Evolutionary conservation across 768 basidiomycete genomes (phyloP).

Genomic region (Neoboletus magnificus): DNA sequence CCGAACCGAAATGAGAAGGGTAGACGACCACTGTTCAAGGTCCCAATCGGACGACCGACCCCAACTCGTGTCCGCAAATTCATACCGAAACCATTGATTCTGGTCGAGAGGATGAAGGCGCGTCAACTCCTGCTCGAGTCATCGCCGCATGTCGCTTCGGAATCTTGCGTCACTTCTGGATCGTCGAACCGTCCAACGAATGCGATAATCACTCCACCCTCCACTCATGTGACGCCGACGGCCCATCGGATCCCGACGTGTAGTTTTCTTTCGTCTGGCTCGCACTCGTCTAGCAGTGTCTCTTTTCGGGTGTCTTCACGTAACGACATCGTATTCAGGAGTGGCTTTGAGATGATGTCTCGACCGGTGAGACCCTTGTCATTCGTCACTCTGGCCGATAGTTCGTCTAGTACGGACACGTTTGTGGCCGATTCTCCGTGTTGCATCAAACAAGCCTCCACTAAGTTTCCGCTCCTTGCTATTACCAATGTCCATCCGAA

Average conservation of each 20-base stretch:
- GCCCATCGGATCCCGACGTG: not conserved
- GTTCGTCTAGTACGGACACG: conserved; percentile 18
- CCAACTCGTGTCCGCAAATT: conserved; percentile 13
- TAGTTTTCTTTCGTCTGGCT: not conserved
- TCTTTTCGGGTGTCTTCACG: conserved; percentile 10
- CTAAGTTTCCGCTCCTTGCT: conserved; percentile 6
- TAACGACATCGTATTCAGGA: not conserved
- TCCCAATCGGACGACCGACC: not conserved
- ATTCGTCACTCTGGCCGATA: conserved; percentile 3
- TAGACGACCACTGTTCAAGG: not conserved
- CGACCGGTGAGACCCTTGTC: conserved; percentile 9
- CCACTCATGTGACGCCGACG: conserved; percentile 7
- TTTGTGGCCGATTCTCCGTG: conserved; percentile 25
- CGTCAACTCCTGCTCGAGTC: conserved; percentile 4
- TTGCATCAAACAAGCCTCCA: conserved; percentile 2
- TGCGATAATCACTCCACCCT: not conserved
- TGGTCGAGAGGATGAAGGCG: conserved; percentile 26
- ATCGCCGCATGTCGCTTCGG: not conserved
- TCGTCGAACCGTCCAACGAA: not conserved
- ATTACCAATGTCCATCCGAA: not conserved
- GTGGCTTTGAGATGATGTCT: conserved; percentile 1
- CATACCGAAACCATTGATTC: conserved; percentile 23
- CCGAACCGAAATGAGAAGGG: not conserved
- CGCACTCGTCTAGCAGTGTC: not conserved
- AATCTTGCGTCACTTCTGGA: not conserved